phyloP scores from a whole-genome alignment of 192 early-diverging fungal genomes.

The Coemansia sp. region DNA sequence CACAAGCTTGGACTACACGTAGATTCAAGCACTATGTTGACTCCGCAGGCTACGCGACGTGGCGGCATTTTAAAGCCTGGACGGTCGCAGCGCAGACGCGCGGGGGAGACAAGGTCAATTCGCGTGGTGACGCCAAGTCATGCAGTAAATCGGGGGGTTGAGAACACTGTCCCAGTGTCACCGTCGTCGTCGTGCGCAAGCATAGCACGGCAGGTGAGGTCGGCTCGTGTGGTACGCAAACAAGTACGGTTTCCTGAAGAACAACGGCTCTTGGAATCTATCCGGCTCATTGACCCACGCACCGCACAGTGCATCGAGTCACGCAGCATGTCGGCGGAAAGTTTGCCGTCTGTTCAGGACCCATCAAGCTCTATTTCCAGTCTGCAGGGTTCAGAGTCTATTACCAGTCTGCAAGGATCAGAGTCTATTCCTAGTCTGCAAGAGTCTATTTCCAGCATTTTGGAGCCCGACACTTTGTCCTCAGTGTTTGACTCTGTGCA shows the following conservation, averaged over 20 bases:
- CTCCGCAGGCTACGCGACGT: slow-evolving; percentile 31
- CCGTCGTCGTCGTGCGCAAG: background rate
- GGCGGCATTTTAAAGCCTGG: slow-evolving; percentile 48
- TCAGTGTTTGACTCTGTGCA: background rate
- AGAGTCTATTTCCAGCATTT: background rate
- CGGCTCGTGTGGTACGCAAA: slow-evolving; percentile 15
- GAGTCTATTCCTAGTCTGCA: background rate
- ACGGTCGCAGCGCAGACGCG: slow-evolving; percentile 14
- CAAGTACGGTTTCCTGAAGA: slow-evolving; percentile 46
- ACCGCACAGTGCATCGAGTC: slow-evolving; percentile 29
- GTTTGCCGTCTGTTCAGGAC: background rate
- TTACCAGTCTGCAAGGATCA: background rate
- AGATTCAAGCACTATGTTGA: slow-evolving; percentile 2
- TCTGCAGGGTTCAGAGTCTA: background rate
- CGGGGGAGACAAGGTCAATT: background rate
- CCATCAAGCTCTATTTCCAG: background rate
- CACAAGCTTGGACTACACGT: no score
- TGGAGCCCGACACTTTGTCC: background rate
- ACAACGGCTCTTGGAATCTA: slow-evolving; percentile 36
- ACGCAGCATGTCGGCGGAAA: slow-evolving; percentile 3
- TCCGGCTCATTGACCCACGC: slow-evolving; percentile 33
- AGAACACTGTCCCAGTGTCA: background rate
- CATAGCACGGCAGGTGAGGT: slow-evolving; percentile 1
- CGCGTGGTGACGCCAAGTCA: background rate
- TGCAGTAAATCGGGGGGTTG: background rate